Base-by-base conservation (phyloP, 169 alveolate genomes). In the Hepatocystis sp. region DNA sequence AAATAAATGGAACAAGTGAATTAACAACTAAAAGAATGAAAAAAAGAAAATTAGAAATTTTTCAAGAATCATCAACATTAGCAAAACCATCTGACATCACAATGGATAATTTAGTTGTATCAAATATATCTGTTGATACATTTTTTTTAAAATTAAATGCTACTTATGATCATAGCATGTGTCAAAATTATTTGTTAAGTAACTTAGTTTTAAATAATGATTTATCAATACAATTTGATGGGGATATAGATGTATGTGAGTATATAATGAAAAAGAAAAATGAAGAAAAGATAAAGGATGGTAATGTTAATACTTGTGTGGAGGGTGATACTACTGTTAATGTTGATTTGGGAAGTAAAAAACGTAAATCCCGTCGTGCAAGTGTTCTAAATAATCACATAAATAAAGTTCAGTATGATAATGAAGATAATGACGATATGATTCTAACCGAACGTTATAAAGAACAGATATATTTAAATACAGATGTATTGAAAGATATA, bases 221-320 rank as follows among this genome's bases (percentile, higher is more conserved):
- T 27, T 76, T 76, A 30, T 76, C 88, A 8, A 76, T 76, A 76
- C 88, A 76, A 36, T 76, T 76, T 76, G 88, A 76, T 76, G 88
- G 88, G 19, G 88, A 76, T 19, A 76, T 76, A 21, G 88, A 76
- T 8, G 64, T 64, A 40, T 76, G 76, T 58, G 66, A 76, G 58
- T 76, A 76, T 47, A 76, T 30, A 76, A 58, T 42, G 23, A 63
- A 44, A 19, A 61, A 58, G 8, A 19, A 21, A 1, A 76, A 17
- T 42, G 17, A 11, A 15, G 64, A 76, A 47, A 64, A 36, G 11
- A 2, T 53, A 17, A 23, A 42, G 10, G 61, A 55, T 19, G 34
- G 28, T 15, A 10, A 3, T 11, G 11, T 11, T 66, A 46, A 27
- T 58, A 58, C 17, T n/a, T 2, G 28, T 23, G 13, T 11, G 42